Conservation (phyloP, 2,329 filamentous ascomycete species). For the Akanthomyces uredinophilus region DNA sequence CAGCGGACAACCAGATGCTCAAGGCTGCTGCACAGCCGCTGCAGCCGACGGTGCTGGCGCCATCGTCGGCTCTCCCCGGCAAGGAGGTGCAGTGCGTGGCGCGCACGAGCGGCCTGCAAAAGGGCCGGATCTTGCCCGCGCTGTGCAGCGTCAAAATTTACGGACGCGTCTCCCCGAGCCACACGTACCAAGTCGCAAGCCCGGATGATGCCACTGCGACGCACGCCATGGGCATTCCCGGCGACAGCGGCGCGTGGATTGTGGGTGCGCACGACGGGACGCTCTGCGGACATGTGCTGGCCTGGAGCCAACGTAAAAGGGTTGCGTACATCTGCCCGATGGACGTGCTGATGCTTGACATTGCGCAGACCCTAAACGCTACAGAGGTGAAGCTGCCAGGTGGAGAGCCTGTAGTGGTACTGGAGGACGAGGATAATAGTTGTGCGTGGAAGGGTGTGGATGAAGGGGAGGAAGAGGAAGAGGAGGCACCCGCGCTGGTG, state of each 20-base stretch:
- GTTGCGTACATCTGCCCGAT: conserved; percentile 93
- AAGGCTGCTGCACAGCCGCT: conserved; percentile 25
- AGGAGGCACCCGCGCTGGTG: neutral
- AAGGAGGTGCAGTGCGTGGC: conserved; percentile 83
- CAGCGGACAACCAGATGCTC: conserved; percentile 67
- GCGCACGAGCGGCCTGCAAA: conserved; percentile 77
- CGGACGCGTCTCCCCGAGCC: conserved; percentile 73
- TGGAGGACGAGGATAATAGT: conserved; percentile 18
- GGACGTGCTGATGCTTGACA: conserved; percentile 83
- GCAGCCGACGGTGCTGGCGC: conserved; percentile 54
- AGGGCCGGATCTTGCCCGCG: conserved; percentile 69
- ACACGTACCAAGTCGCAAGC: conserved; percentile 58
- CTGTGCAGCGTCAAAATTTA: conserved; percentile 84
- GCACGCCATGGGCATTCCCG: conserved; percentile 61
- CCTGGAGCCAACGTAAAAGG: conserved; percentile 74
- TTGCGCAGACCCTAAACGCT: conserved; percentile 71
- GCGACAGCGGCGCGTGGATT: conserved; percentile 91
- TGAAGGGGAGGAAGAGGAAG: neutral
- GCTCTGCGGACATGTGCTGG: conserved; percentile 85
- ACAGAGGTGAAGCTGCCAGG: conserved; percentile 66
- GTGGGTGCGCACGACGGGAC: conserved; percentile 73
- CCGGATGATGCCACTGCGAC: conserved; percentile 19
- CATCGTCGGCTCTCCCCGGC: conserved; percentile 60
- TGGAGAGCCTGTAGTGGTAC: conserved; percentile 38
- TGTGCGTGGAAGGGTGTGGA: neutral